Evolutionary conservation across 805 yeast species (phyloP).

Genomic region (Saccharomycopsis lassenensis): DNA sequence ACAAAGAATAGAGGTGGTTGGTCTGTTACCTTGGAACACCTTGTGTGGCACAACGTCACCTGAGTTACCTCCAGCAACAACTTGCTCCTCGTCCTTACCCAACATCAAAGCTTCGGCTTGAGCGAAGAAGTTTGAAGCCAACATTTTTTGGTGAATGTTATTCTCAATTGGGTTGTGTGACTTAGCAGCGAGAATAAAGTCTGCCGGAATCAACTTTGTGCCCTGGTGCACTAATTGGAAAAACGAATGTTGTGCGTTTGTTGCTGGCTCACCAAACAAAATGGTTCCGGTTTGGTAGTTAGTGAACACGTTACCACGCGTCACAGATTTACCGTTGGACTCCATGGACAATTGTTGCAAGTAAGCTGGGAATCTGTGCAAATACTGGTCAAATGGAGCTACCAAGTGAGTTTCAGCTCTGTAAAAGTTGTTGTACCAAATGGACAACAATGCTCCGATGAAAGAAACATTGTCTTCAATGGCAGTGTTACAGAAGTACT

Average conservation of each 20-base stretch:
- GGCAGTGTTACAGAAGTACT: slow-evolving; percentile 78
- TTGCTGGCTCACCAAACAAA: slow-evolving; percentile 96
- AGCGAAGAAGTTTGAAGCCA: slow-evolving; percentile 98
- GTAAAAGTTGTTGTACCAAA: slow-evolving; percentile 98
- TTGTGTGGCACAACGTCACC: slow-evolving; percentile 89
- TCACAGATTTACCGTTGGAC: slow-evolving; percentile 96
- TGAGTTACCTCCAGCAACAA: slow-evolving; percentile 80
- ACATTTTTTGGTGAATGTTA: slow-evolving; percentile 93
- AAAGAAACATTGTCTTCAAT: slow-evolving; percentile 86
- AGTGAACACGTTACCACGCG: slow-evolving; percentile 84
- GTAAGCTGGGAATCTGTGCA: slow-evolving; percentile 99
- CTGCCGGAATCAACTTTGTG: slow-evolving; percentile 93
- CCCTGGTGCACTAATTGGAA: slow-evolving; percentile 99
- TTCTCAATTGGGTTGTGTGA: slow-evolving; percentile 94
- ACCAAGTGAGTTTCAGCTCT: slow-evolving; percentile 98
- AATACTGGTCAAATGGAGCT: slow-evolving; percentile 97
- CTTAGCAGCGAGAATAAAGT: slow-evolving; percentile 92
- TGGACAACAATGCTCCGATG: slow-evolving; percentile 84
- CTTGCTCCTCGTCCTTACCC: slow-evolving; percentile 80
- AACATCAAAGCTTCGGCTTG: slow-evolving; percentile 97
- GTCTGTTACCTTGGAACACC: slow-evolving; percentile 96
- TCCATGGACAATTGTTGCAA: slow-evolving; percentile 98
- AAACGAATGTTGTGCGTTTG: slow-evolving; percentile 98
- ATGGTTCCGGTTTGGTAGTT: slow-evolving; percentile 94
- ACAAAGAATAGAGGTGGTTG: slow-evolving; percentile 93